Percentiles rank a stretch among this genome's conserved stretches.
These are phyloP conservation scores for Amanita rubescens DNA, from an alignment of 768 basidiomycete genomes.

Conservation along the genomic window DNA sequence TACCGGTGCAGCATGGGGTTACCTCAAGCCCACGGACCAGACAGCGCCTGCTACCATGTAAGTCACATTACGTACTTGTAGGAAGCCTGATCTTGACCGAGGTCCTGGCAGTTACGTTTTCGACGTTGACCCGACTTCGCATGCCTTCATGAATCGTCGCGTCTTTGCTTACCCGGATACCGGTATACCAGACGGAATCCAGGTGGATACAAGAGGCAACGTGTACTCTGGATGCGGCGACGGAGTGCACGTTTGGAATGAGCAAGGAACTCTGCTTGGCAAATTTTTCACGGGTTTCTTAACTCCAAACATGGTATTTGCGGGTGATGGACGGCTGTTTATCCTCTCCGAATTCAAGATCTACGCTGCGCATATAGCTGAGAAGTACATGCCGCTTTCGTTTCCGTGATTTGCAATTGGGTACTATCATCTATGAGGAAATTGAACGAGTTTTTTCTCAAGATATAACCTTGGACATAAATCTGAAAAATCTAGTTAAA, in stretches of 20 bases:
- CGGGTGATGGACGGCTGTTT: conserved; percentile 32
- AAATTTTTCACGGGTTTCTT: conserved; percentile 50
- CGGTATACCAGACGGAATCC: conserved; percentile 61
- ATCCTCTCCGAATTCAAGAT: conserved; percentile 42
- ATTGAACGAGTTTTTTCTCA: too few relatives aligned
- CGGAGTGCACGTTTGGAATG: conserved; percentile 56
- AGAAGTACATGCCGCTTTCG: conserved; percentile 18
- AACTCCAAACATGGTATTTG: conserved; percentile 41
- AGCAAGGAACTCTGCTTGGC: conserved; percentile 48
- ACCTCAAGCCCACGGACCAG: conserved; percentile 37
- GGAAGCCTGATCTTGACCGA: not conserved
- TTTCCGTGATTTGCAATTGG: not conserved
- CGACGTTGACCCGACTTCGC: conserved; percentile 51
- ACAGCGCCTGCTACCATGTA: conserved; percentile 56
- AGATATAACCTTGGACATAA: too few relatives aligned
- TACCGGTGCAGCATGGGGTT: conserved; percentile 40
- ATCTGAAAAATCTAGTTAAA: too few relatives aligned
- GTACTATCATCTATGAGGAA: too few relatives aligned
- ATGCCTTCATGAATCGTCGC: conserved; percentile 50
- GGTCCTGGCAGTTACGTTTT: conserved; percentile 42
- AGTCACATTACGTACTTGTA: not conserved
- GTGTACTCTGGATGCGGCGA: conserved; percentile 64
- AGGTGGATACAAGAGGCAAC: conserved; percentile 57
- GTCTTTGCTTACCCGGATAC: conserved; percentile 62
- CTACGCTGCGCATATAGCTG: conserved; percentile 38